These are phyloP conservation scores for Pseudomassariella vexata DNA, from an alignment of 2,329 filamentous ascomycete species.

Conservation along the genomic window DNA sequence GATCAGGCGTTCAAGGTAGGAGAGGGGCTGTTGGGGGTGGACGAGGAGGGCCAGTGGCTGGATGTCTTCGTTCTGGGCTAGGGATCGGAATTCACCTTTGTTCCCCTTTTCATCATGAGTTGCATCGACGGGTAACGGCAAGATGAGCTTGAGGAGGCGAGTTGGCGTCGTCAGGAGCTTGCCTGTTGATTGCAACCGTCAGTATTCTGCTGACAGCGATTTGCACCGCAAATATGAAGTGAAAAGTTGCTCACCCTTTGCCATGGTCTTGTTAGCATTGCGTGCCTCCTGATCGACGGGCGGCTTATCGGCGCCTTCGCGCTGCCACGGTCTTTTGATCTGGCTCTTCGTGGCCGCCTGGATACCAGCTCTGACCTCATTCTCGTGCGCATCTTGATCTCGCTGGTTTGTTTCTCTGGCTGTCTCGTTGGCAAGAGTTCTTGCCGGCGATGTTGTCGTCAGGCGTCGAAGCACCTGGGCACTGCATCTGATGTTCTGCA, in stretches of 20 bases:
- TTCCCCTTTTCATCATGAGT: conserved; percentile 50
- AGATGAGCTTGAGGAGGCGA: conserved; percentile 63
- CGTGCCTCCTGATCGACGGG: conserved; percentile 46
- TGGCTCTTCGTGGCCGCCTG: conserved; percentile 44
- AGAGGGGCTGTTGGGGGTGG: conserved; percentile 85
- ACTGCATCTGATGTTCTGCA: not conserved
- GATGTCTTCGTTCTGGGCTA: conserved; percentile 59
- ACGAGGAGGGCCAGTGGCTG: conserved; percentile 80
- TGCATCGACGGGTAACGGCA: conserved; percentile 52
- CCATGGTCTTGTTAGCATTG: conserved; percentile 45
- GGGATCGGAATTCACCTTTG: conserved; percentile 22
- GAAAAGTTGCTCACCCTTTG: conserved; percentile 45
- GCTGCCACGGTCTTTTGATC: conserved; percentile 55
- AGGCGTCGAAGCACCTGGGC: conserved; percentile 9
- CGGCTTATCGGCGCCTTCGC: conserved; percentile 53
- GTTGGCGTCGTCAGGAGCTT: conserved; percentile 68
- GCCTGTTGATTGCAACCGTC: conserved; percentile 41
- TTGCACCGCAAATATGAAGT: no score
- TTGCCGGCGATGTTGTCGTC: conserved; percentile 9
- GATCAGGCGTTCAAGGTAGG: conserved; percentile 82
- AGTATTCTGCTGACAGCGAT: no score
- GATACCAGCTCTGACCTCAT: conserved; percentile 26
- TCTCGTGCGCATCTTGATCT: conserved; percentile 21
- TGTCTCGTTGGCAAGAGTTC: conserved; percentile 14
- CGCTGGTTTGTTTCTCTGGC: conserved; percentile 19